Evolutionary conservation across 73 alveolate species (phyloP).

Genomic region (Tetrahymena borealis): DNA sequence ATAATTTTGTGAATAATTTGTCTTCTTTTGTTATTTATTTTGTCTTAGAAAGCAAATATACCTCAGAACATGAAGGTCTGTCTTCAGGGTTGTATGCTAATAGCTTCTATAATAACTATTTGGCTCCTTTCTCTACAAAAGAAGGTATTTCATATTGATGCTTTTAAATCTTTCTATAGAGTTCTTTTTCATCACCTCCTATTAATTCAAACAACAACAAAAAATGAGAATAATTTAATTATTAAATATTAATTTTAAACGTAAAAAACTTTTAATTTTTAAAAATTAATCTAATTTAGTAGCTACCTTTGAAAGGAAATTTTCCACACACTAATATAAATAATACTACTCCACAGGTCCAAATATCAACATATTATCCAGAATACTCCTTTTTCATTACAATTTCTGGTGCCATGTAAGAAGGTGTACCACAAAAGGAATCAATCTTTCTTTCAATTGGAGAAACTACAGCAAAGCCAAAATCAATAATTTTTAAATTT

Average conservation of each 20-base stretch:
- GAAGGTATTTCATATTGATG: not conserved
- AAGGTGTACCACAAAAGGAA: slow-evolving; percentile 38
- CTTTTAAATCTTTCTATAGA: not conserved
- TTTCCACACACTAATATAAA: not conserved
- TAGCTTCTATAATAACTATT: not conserved
- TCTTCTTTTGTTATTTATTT: too few species aligned
- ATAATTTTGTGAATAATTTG: too few species aligned
- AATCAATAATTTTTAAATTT: slow-evolving; percentile 70
- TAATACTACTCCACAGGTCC: not conserved
- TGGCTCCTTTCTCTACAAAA: not conserved
- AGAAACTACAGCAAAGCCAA: slow-evolving; percentile 73
- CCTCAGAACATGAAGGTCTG: not conserved
- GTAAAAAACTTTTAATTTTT: not conserved
- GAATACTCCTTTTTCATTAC: not conserved
- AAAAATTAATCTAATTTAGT: not conserved
- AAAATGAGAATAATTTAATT: not conserved
- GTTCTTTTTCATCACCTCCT: not conserved
- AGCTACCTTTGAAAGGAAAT: not conserved
- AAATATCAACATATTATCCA: not conserved
- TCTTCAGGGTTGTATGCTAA: not conserved
- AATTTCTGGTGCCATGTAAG: slow-evolving; percentile 42
- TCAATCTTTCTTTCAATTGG: slow-evolving; percentile 6
- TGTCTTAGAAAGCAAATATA: not conserved
- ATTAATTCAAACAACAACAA: too few species aligned
- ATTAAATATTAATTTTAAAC: not conserved